Percentiles rank a stretch among this genome's conserved stretches.
These are phyloP conservation scores for Tuber brumale DNA, from an alignment of 495 filamentous ascomycete genomes.

Conservation along the genomic window DNA sequence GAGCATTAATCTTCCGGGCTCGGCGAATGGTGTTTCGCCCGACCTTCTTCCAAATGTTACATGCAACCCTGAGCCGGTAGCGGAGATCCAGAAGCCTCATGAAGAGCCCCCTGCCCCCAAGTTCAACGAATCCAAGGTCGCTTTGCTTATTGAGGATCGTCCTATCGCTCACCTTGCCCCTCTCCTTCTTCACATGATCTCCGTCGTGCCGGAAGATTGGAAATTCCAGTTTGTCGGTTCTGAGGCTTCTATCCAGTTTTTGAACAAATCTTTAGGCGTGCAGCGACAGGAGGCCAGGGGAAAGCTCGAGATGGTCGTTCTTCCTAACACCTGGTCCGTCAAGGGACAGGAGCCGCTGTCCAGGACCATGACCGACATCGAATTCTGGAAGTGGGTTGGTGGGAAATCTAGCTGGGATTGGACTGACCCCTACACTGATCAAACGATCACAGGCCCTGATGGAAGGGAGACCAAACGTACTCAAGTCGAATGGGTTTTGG, in stretches of 20 bases:
- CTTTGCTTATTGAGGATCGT: slow-evolving; percentile 50
- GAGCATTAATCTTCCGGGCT: not conserved
- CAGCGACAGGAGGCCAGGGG: slow-evolving; percentile 43
- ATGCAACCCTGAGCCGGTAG: not conserved
- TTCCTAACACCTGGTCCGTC: slow-evolving; percentile 47
- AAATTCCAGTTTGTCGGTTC: slow-evolving; percentile 52
- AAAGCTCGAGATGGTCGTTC: slow-evolving; percentile 48
- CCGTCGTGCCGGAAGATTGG: slow-evolving; percentile 52
- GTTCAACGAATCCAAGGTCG: slow-evolving; percentile 49
- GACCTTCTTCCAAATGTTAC: not conserved
- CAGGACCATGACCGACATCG: slow-evolving; percentile 47
- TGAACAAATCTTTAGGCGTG: slow-evolving; percentile 45
- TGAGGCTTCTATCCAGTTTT: slow-evolving; percentile 41
- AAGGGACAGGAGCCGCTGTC: slow-evolving; percentile 47
- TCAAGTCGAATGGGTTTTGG: slow-evolving; percentile 39
- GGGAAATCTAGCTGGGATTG: slow-evolving; percentile 20
- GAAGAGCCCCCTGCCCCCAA: slow-evolving; percentile 25
- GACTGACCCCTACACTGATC: slow-evolving; percentile 9
- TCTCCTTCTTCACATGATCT: slow-evolving; percentile 49
- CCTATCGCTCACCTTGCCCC: slow-evolving; percentile 46
- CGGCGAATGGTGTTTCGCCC: not conserved
- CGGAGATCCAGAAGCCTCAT: slow-evolving; percentile 8
- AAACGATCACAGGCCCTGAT: not conserved
- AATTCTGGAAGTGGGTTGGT: slow-evolving; percentile 43
- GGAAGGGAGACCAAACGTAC: not conserved